A percentile compares a stretch with the other conserved stretches of the same genome.
These are phyloP conservation scores for Microthlaspi erraticum DNA, from an alignment of 345 rosid species.

Conservation along the genomic window DNA sequence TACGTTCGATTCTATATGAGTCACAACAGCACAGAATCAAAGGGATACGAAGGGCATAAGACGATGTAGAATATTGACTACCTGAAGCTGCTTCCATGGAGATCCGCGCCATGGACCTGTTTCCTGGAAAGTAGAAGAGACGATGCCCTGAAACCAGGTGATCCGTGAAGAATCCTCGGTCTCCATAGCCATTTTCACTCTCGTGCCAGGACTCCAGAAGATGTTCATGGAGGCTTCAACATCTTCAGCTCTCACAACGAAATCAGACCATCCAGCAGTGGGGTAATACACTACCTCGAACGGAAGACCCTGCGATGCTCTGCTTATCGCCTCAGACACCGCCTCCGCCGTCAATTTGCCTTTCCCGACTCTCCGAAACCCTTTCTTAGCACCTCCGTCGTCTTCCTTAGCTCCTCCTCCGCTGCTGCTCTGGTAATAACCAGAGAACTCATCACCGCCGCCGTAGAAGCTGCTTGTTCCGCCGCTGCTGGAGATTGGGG, in stretches of 20 bases:
- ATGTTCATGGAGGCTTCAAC: slow-evolving; percentile 65
- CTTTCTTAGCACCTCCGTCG: slow-evolving; percentile 33
- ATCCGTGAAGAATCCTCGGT: slow-evolving; percentile 78
- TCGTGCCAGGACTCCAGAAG: slow-evolving; percentile 65
- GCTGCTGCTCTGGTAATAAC: slow-evolving; percentile 49
- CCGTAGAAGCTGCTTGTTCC: slow-evolving; percentile 10
- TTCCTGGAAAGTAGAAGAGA: slow-evolving; percentile 51
- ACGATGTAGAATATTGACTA: slow-evolving; percentile 33
- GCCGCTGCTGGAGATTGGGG: slow-evolving; percentile 41
- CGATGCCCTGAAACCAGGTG: slow-evolving; percentile 78
- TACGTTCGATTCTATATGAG: neutral
- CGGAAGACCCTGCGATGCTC: slow-evolving; percentile 59
- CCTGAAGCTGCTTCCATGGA: slow-evolving; percentile 94
- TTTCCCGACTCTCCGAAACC: slow-evolving; percentile 48
- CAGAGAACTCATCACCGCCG: slow-evolving; percentile 40
- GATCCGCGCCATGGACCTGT: slow-evolving; percentile 72
- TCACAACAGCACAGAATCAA: neutral
- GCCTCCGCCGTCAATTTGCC: slow-evolving; percentile 57
- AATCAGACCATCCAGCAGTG: slow-evolving; percentile 71
- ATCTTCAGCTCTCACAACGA: slow-evolving; percentile 75
- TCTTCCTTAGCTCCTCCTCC: slow-evolving; percentile 18
- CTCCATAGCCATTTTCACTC: slow-evolving; percentile 84
- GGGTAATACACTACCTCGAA: slow-evolving; percentile 90
- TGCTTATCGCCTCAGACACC: slow-evolving; percentile 59
- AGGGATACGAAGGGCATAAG: neutral